Conservation (phyloP, 192 early-diverging fungal genomes). For the Coemansia umbellata region DNA sequence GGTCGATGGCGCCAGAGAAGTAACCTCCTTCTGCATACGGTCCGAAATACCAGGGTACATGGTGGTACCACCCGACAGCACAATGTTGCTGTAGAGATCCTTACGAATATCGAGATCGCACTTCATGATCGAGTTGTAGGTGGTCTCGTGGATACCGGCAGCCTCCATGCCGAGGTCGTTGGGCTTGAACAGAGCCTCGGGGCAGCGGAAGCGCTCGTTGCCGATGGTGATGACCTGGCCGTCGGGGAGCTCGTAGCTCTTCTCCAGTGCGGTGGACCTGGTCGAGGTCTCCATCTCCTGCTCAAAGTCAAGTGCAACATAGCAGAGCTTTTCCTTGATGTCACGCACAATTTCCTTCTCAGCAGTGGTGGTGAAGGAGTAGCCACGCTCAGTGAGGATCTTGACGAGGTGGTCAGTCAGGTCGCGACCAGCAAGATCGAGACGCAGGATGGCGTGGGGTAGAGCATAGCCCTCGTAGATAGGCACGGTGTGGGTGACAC, state of each 20-base stretch:
- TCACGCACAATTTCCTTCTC: constrained; percentile 98
- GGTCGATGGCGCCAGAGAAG: constrained; percentile 87
- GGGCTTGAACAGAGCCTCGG: constrained; percentile 98
- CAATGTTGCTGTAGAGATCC: constrained; percentile 95
- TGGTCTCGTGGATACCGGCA: constrained; percentile 94
- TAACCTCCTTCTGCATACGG: constrained; percentile 97
- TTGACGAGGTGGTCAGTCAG: constrained; percentile 93
- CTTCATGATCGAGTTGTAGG: constrained; percentile 96
- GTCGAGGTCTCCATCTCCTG: constrained; percentile 96
- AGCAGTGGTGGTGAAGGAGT: constrained; percentile 92
- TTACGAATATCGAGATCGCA: constrained; percentile 96
- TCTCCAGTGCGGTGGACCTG: constrained; percentile 89
- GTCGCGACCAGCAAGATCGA: constrained; percentile 96
- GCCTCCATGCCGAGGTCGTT: constrained; percentile 86
- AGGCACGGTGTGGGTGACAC: constrained; percentile 96
- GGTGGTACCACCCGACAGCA: constrained; percentile 94
- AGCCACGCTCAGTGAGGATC: constrained; percentile 93
- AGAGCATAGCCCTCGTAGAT: constrained; percentile 97
- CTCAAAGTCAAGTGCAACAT: constrained; percentile 96
- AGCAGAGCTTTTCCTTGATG: constrained; percentile 99
- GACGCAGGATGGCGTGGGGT: constrained; percentile 93
- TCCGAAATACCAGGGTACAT: constrained; percentile 98
- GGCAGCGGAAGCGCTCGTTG: constrained; percentile 96
- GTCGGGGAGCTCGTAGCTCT: constrained; percentile 98
- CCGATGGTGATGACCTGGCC: constrained; percentile 98